Evolutionary conservation across 2,329 filamentous ascomycete genomes (phyloP), one percentile per base, ranked within the genome.

Genomic region (Beauveria pseudobassiana): DNA sequence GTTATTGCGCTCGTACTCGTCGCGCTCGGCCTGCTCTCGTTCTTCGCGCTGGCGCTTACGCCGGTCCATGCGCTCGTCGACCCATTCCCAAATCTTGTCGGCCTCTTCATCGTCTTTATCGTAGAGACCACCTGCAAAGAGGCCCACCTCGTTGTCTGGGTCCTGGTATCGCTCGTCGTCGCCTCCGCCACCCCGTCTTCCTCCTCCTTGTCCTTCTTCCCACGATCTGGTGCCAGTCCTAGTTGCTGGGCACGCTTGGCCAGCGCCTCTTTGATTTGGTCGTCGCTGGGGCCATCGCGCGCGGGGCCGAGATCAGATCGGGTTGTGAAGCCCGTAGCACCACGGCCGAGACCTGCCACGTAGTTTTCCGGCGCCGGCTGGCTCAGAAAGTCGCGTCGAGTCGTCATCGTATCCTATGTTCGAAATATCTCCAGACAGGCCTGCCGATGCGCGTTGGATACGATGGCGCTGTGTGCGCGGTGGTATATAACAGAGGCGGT

Each of bases 61-160:
- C 67, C 95, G 84, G 67, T 96, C 93, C 93, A 99, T 98, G 77
- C 90, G 93, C 79, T 97, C 95, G 70, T 99, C 95, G 65, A 99
- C 90, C 72, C 91, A 89, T 70, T 93, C 89, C 78, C 96, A 99
- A 70, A 99, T 96, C 70, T 90, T 84, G 76, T 99, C 95, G 49
- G 95, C 95, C 75, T 99, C 96, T 70, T 99, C 95, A 71, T 99
- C 95, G 62, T 99, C 95, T 73, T 95, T 90, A 74, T 98, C 95
- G 78, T 96, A 99, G 69, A 95, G 90, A 42, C 95, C 95, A 61
- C 91, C 93, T 3, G 95, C 93, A 70, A 99, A 99, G 24, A 99
- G 80, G 5, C 96, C 95, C 53, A 95, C 90, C 74, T 99, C 95
- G 70, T 98, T 98, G 69, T 99, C 95, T 1, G 95, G 95, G 72